phyloP scores from a whole-genome alignment of 2,329 filamentous ascomycete genomes.

The Fusarium sp. region DNA sequence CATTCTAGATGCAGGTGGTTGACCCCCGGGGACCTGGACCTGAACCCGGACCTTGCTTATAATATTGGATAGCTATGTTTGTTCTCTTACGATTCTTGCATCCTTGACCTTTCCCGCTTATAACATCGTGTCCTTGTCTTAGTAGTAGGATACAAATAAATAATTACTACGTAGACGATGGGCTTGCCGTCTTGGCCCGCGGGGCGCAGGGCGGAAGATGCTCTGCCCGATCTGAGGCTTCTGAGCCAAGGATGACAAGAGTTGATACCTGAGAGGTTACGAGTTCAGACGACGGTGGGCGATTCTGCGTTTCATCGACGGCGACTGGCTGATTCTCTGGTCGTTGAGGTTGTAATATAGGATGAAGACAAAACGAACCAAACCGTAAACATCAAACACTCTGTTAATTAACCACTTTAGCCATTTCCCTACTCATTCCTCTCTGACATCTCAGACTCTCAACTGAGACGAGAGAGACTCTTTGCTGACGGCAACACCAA shows the following conservation, averaged over 20 bases:
- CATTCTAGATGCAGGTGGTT: not conserved
- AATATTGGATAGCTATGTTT: not conserved
- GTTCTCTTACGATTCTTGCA: slow-evolving; percentile 11
- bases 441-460: not conserved
- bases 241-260: slow-evolving; percentile 11
- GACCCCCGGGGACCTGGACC: not conserved
- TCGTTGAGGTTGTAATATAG: not conserved
- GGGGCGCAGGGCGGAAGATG: slow-evolving; percentile 13
- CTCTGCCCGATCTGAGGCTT: slow-evolving; percentile 14
- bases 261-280: slow-evolving; percentile 2
- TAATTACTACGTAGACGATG: not conserved
- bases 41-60: not conserved
- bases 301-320: slow-evolving; percentile 6
- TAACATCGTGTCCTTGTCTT: slow-evolving; percentile 13
- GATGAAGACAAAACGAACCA: not conserved
- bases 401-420: slow-evolving; percentile 3
- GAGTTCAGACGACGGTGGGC: slow-evolving; percentile 11
- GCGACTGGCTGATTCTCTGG: not conserved
- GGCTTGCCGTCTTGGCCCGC: slow-evolving; percentile 1
- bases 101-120: not conserved
- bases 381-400: slow-evolving; percentile 5
- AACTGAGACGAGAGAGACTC: not conserved
- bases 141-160: not conserved
- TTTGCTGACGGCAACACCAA: slow-evolving; percentile 15
- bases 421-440: not conserved